These are phyloP conservation scores for Brettanomyces custersianus DNA, from an alignment of 805 yeast species.

Conservation along the genomic window DNA sequence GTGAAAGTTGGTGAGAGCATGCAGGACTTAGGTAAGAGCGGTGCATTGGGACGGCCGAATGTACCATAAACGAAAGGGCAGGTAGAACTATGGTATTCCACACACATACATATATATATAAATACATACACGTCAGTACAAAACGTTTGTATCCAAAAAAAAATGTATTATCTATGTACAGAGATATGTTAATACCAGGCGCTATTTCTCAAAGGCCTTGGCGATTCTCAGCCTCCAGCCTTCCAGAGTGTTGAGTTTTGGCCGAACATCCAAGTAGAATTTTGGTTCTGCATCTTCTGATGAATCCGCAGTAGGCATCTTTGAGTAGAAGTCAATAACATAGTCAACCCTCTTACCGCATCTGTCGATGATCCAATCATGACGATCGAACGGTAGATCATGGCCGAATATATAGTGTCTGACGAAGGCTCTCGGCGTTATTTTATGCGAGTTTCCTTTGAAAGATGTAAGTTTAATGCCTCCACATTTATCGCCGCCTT, in stretches of 20 bases:
- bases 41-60: conserved; percentile 19
- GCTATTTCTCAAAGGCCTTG: conserved; percentile 45
- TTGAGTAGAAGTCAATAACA: conserved; percentile 79
- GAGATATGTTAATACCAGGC: too few species aligned
- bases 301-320: conserved; percentile 29
- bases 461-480: conserved; percentile 80
- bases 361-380: conserved; percentile 85
- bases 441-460: conserved; percentile 76
- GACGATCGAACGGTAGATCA: conserved; percentile 86
- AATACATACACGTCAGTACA: not conserved
- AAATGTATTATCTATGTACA: conserved; percentile 1
- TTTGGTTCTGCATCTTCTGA: conserved; percentile 41
- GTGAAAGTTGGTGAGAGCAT: conserved; percentile 81
- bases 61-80: too few species aligned
- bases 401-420: conserved; percentile 52
- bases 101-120: conserved; percentile 1
- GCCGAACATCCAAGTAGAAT: conserved; percentile 84
- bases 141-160: conserved; percentile 1
- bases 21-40: conserved; percentile 30
- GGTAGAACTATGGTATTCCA: not conserved
- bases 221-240: conserved; percentile 65
- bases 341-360: conserved; percentile 81
- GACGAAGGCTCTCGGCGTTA: conserved; percentile 83
- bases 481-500: conserved; percentile 61
- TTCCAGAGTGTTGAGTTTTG: conserved; percentile 75